These are phyloP conservation scores for Cladophialophora chaetospira DNA, from an alignment of 2,329 filamentous ascomycete genomes.

Conservation along the genomic window DNA sequence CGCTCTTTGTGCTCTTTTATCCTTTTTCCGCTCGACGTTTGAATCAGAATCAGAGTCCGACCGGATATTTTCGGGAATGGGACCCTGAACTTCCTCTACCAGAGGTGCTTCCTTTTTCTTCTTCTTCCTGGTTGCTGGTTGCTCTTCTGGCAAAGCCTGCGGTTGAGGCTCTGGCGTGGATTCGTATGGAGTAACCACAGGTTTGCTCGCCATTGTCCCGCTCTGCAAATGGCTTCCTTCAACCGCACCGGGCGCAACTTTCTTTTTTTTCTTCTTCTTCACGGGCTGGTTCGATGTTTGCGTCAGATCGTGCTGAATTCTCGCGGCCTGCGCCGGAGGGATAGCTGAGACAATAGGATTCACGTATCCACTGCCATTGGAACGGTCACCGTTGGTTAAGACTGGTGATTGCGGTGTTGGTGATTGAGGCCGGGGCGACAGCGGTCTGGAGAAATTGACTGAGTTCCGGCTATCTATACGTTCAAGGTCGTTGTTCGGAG, in stretches of 20 bases:
- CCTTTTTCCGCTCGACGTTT: constrained; percentile 31
- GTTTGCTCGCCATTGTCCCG: constrained; percentile 32
- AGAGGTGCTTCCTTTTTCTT: constrained; percentile 27
- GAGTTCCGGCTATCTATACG: constrained; percentile 46
- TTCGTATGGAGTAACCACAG: constrained; percentile 38
- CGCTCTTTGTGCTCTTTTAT: constrained; percentile 32
- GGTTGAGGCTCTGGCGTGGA: constrained; percentile 31
- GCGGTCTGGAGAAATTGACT: constrained; percentile 52
- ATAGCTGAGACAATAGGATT: constrained; percentile 25
- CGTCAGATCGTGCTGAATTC: constrained; percentile 34
- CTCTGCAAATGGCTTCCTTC: constrained; percentile 36
- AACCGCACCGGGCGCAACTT: constrained; percentile 31
- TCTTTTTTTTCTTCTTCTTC: constrained; percentile 36
- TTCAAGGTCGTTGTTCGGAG: constrained; percentile 40
- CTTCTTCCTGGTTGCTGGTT: constrained; percentile 31
- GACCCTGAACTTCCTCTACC: constrained; percentile 20
- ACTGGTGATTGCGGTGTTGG: constrained; percentile 4
- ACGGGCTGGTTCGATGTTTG: constrained; percentile 36
- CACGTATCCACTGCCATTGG: neutral
- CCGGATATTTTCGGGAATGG: constrained; percentile 22
- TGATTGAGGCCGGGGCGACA: constrained; percentile 41
- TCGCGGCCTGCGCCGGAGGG: constrained; percentile 33
- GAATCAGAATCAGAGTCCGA: constrained; percentile 36
- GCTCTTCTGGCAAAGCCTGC: neutral
- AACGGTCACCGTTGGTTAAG: constrained; percentile 12